Percentiles rank a stretch among this genome's conserved stretches.
phyloP scores from a whole-genome alignment of 2,329 filamentous ascomycete species.

The Arachnomyces sp. region DNA sequence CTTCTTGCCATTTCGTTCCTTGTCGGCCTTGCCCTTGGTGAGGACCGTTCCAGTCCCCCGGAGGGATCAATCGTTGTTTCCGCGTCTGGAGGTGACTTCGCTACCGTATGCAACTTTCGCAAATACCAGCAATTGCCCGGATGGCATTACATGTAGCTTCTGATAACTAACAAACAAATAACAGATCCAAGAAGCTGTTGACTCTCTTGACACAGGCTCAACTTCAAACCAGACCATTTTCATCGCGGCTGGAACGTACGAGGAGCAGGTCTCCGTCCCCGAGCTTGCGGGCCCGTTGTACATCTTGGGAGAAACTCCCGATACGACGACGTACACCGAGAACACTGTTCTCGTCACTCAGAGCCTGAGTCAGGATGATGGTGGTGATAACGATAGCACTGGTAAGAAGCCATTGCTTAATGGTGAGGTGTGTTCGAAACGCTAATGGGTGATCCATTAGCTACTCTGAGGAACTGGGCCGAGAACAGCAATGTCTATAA shows the following conservation, averaged over 20 bases:
- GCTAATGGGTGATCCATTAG: neutral
- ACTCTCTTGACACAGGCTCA: conserved; percentile 45
- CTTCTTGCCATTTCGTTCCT: neutral
- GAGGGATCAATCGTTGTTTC: neutral
- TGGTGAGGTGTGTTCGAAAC: too few species aligned
- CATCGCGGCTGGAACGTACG: conserved; percentile 51
- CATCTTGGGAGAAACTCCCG: conserved; percentile 49
- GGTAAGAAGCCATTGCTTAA: neutral
- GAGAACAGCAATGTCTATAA: conserved; percentile 12
- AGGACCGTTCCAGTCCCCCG: neutral
- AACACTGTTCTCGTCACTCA: conserved; percentile 51
- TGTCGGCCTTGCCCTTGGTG: neutral
- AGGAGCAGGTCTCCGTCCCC: conserved; percentile 48
- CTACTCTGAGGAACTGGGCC: neutral
- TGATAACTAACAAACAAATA: neutral
- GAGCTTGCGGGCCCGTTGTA: conserved; percentile 40
- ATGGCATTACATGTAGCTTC: too few species aligned
- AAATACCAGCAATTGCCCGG: too few species aligned
- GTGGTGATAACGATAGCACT: neutral
- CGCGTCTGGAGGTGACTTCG: neutral
- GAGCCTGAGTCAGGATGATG: conserved; percentile 1
- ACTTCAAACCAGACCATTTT: conserved; percentile 50
- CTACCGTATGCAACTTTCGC: neutral
- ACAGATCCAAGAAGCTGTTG: conserved; percentile 48
- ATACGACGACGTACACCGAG: conserved; percentile 42